These are phyloP conservation scores for Forsythia viridissima DNA, from an alignment of 257 asterid genomes.

Conservation along the genomic window DNA sequence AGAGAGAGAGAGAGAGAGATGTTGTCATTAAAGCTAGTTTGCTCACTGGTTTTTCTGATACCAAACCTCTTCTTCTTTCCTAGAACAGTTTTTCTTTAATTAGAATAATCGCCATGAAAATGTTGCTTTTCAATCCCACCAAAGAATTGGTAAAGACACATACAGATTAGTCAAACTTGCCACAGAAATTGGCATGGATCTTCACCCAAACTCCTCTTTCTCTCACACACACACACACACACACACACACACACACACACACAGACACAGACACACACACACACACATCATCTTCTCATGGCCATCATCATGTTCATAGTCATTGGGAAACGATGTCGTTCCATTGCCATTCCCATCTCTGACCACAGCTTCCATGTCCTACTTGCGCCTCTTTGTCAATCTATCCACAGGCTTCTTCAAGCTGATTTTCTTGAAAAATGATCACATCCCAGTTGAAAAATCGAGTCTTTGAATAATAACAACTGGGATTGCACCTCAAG, in stretches of 20 bases:
- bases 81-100: conserved; percentile 29
- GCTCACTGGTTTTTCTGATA: conserved; percentile 44
- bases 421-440: conserved; percentile 47
- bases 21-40: conserved; percentile 44
- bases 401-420: conserved; percentile 60
- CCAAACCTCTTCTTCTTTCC: conserved; percentile 35
- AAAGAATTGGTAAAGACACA: conserved; percentile 55
- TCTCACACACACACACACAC: too few species aligned
- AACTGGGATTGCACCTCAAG: conserved; percentile 55
- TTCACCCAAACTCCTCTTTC: conserved; percentile 60
- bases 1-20: conserved; percentile 16
- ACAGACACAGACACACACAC: too few species aligned
- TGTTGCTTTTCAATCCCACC: conserved; percentile 45
- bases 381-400: conserved; percentile 54
- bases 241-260: too few species aligned
- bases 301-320: conserved; percentile 39
- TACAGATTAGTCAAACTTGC: conserved; percentile 55
- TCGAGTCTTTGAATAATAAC: conserved; percentile 41
- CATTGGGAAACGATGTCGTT: conserved; percentile 47
- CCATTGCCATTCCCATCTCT: conserved; percentile 71
- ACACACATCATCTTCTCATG: conserved; percentile 67
- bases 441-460: conserved; percentile 33
- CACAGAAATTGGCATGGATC: conserved; percentile 62
- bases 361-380: conserved; percentile 48
- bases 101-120: conserved; percentile 18